Evolutionary conservation across 2,329 filamentous ascomycete genomes (phyloP).

Genomic region (Sordariomycetes sp.): DNA sequence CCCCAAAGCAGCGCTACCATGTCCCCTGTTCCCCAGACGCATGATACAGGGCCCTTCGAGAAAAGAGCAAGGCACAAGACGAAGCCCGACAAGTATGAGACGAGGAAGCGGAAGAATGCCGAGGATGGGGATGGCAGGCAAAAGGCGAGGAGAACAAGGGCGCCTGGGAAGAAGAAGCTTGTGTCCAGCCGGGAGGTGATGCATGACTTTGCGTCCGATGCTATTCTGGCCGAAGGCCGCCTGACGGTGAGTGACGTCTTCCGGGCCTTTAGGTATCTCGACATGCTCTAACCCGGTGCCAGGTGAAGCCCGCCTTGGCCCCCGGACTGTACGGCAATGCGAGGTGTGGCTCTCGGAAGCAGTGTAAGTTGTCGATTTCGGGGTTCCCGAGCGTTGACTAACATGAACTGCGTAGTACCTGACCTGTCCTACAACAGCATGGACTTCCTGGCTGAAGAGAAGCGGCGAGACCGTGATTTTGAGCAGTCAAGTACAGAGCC

Average conservation of each 20-base stretch:
- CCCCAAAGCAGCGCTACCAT: slow-evolving; percentile 6
- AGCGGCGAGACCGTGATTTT: slow-evolving; percentile 6
- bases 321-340: slow-evolving; percentile 22
- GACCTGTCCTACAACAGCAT: slow-evolving; percentile 44
- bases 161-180: slow-evolving; percentile 17
- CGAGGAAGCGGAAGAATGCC: slow-evolving; percentile 15
- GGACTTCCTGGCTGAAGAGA: slow-evolving; percentile 25
- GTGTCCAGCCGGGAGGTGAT: slow-evolving; percentile 35
- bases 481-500: background rate
- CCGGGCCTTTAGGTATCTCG: background rate
- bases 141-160: slow-evolving; percentile 10
- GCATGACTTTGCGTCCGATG: slow-evolving; percentile 42
- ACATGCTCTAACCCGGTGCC: background rate
- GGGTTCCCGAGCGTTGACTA: slow-evolving; percentile 5
- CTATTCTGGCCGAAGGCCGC: slow-evolving; percentile 28
- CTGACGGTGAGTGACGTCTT: slow-evolving; percentile 15
- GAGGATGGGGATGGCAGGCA: slow-evolving; percentile 9
- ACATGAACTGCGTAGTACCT: slow-evolving; percentile 24
- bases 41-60: slow-evolving; percentile 24
- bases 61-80: slow-evolving; percentile 45
- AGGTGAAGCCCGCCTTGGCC: slow-evolving; percentile 22
- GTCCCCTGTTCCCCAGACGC: slow-evolving; percentile 6
- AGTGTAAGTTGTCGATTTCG: slow-evolving; percentile 9
- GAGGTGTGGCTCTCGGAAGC: slow-evolving; percentile 11
- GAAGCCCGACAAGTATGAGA: slow-evolving; percentile 43